Conservation (phyloP, 169 alveolate species). For the Cryptosporidium sp. region DNA sequence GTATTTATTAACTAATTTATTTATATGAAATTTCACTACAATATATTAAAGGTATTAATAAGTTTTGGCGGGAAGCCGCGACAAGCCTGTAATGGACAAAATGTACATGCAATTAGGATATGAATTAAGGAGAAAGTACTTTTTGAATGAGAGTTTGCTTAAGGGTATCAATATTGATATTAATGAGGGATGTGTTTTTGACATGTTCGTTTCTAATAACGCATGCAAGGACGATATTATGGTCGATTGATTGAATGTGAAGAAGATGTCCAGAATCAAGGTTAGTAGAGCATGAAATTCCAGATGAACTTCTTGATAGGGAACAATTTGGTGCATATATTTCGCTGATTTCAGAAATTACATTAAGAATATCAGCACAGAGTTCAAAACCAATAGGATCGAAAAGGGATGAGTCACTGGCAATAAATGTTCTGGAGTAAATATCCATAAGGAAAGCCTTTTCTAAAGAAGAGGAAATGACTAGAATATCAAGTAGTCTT, state of each 20-base stretch:
- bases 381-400: constrained; percentile 71
- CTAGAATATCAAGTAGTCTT: constrained; percentile 49
- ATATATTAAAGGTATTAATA: not conserved
- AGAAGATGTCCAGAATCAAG: constrained; percentile 63
- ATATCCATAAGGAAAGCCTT: constrained; percentile 65
- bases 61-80: not conserved
- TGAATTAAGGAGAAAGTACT: not conserved
- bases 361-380: constrained; percentile 63
- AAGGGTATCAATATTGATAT: constrained; percentile 53
- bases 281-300: constrained; percentile 31
- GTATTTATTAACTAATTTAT: not conserved
- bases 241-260: constrained; percentile 13
- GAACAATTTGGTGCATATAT: constrained; percentile 28
- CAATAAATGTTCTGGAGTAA: constrained; percentile 64
- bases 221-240: constrained; percentile 54
- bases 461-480: constrained; percentile 50
- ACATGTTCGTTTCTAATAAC: constrained; percentile 48
- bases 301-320: constrained; percentile 7
- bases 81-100: not conserved
- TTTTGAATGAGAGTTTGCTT: constrained; percentile 23
- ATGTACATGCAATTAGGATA: not conserved
- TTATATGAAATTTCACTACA: not conserved
- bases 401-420: constrained; percentile 60
- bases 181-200: constrained; percentile 13
- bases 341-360: constrained; percentile 57